phyloP scores from a whole-genome alignment of 176 grass and related monocot genomes.

The Avena sativa region DNA sequence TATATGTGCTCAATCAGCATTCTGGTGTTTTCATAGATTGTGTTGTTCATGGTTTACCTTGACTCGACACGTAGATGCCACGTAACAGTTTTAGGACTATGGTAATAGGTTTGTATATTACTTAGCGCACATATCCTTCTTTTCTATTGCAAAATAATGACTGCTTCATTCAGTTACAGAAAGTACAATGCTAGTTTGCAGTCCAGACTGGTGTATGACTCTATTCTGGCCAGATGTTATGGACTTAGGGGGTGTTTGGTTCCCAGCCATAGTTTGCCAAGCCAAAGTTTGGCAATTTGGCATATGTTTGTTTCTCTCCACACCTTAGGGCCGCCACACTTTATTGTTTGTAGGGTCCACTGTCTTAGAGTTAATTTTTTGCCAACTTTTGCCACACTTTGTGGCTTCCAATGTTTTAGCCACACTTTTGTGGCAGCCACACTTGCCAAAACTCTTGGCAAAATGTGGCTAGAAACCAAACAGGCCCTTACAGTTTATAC shows the following conservation, averaged over 20 bases:
- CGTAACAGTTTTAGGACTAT: background rate
- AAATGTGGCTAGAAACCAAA: too few relatives aligned
- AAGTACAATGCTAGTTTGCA: conserved; percentile 4
- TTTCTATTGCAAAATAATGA: background rate
- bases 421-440: too few relatives aligned
- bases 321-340: too few relatives aligned
- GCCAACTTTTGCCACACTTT: too few relatives aligned
- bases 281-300: too few relatives aligned
- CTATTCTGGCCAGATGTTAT: background rate
- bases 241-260: background rate
- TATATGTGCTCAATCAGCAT: conserved; percentile 9
- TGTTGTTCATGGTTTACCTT: background rate
- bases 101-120: background rate
- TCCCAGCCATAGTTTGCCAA: too few relatives aligned
- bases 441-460: too few relatives aligned
- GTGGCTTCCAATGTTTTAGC: too few relatives aligned
- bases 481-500: background rate
- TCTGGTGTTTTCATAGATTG: background rate
- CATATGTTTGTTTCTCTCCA: too few relatives aligned
- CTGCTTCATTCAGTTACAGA: background rate
- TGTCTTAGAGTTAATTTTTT: too few relatives aligned
- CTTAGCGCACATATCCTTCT: background rate
- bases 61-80: background rate
- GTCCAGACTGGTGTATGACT: conserved; percentile 7
- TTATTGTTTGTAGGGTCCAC: too few relatives aligned